Conservation (phyloP, 139 green algal genomes). For the Desmodesmus armatus region DNA sequence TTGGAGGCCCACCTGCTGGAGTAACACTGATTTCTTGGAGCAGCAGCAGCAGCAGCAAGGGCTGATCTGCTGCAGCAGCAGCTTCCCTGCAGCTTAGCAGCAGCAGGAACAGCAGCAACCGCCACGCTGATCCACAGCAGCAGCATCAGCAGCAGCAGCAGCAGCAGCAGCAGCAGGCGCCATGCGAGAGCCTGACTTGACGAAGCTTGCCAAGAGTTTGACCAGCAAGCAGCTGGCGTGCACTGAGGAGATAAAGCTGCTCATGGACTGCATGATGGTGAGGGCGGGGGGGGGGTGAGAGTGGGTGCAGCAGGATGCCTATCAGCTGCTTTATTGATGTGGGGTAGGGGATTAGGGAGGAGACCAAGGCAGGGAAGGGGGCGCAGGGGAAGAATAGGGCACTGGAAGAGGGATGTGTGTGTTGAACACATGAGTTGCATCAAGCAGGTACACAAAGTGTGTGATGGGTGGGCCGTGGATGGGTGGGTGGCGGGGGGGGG, state of each 20-base stretch:
- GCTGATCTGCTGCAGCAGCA: no score
- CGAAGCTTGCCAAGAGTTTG: conserved; percentile 39
- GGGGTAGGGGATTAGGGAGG: no score
- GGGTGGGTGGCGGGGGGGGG: no score
- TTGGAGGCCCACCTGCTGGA: no score
- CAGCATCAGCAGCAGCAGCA: no score
- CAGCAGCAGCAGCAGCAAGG: no score
- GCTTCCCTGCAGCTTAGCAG: neutral
- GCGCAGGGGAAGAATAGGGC: neutral
- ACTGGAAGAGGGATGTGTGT: neutral
- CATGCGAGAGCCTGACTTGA: conserved; percentile 37
- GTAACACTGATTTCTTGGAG: no score
- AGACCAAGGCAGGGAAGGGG: no score
- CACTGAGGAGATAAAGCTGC: conserved; percentile 42
- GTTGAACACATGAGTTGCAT: neutral
- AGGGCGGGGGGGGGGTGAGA: neutral
- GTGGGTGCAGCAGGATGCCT: neutral
- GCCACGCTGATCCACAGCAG: no score
- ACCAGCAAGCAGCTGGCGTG: conserved; percentile 38
- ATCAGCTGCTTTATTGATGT: neutral
- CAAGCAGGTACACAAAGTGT: neutral
- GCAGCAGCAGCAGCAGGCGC: neutral
- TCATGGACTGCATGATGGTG: conserved; percentile 52
- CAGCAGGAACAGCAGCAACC: conserved; percentile 9
- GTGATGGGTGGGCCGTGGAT: no score